Conservation (phyloP, 2,329 filamentous ascomycete genomes). For the Hypoxylon sp. region DNA sequence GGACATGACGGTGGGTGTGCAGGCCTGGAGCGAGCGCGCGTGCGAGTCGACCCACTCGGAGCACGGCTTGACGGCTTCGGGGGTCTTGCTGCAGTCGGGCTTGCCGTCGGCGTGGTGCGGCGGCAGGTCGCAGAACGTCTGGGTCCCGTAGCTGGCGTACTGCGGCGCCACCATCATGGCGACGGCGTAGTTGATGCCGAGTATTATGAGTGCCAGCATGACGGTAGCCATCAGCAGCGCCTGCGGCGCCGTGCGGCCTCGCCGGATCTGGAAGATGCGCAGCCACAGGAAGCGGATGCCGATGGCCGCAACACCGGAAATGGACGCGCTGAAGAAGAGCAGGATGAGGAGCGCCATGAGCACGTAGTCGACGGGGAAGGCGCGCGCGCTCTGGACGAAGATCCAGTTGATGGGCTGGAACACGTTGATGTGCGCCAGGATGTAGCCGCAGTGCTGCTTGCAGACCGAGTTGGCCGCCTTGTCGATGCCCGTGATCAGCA, state of each 20-base stretch:
- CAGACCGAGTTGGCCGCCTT: constrained; percentile 96
- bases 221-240: constrained; percentile 91
- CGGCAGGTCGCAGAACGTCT: constrained; percentile 88
- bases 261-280: constrained; percentile 89
- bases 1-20: constrained; percentile 90
- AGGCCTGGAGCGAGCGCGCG: constrained; percentile 66
- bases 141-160: constrained; percentile 92
- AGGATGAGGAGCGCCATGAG: constrained; percentile 87
- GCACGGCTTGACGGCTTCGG: constrained; percentile 81
- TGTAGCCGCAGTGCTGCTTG: constrained; percentile 90
- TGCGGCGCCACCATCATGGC: constrained; percentile 96
- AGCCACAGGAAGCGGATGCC: constrained; percentile 98
- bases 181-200: constrained; percentile 93
- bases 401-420: constrained; percentile 97
- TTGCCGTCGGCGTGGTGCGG: constrained; percentile 71
- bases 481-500: constrained; percentile 96
- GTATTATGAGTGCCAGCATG: constrained; percentile 86
- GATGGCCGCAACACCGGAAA: constrained; percentile 85
- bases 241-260: constrained; percentile 89
- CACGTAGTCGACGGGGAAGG: constrained; percentile 92
- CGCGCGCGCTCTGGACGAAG: constrained; percentile 81
- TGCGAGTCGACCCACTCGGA: constrained; percentile 78
- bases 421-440: constrained; percentile 86
- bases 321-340: constrained; percentile 88
- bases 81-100: constrained; percentile 79